Conservation (phyloP, 2,329 filamentous ascomycete species). For the Cladorrhinum sp. region DNA sequence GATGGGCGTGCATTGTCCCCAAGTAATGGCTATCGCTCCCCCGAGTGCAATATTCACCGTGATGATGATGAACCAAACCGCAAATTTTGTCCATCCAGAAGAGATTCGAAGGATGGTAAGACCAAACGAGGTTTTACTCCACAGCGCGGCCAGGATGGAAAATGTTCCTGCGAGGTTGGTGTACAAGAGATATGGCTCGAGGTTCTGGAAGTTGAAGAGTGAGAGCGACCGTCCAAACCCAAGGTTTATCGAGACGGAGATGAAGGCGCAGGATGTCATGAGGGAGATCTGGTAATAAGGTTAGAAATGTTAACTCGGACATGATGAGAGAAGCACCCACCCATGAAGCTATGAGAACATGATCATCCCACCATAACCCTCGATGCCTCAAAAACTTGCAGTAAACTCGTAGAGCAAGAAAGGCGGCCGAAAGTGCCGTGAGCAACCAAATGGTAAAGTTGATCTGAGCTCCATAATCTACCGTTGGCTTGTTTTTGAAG, state of each 20-base stretch:
- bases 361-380: constrained; percentile 32
- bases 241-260: constrained; percentile 23
- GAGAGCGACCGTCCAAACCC: constrained; percentile 26
- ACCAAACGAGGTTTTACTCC: constrained; percentile 36
- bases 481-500: constrained; percentile 5
- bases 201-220: constrained; percentile 23
- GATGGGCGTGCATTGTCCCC: constrained; percentile 32
- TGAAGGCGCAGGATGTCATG: constrained; percentile 13
- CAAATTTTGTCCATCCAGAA: constrained; percentile 22
- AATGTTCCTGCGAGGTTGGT: constrained; percentile 29
- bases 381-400: constrained; percentile 30
- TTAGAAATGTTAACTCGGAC: not conserved
- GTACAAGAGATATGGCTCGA: constrained; percentile 21
- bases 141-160: constrained; percentile 33
- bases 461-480: constrained; percentile 22
- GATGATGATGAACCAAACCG: constrained; percentile 33
- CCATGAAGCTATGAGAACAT: constrained; percentile 28
- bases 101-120: constrained; percentile 33
- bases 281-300: constrained; percentile 17
- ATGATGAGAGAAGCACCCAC: constrained; percentile 14
- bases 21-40: constrained; percentile 30
- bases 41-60: constrained; percentile 30
- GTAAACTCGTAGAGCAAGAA: constrained; percentile 29
- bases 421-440: constrained; percentile 20
- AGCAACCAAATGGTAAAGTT: constrained; percentile 25